These are phyloP conservation scores for Capniomyces stellatus DNA, from an alignment of 371 early-diverging fungal genomes.

Conservation along the genomic window DNA sequence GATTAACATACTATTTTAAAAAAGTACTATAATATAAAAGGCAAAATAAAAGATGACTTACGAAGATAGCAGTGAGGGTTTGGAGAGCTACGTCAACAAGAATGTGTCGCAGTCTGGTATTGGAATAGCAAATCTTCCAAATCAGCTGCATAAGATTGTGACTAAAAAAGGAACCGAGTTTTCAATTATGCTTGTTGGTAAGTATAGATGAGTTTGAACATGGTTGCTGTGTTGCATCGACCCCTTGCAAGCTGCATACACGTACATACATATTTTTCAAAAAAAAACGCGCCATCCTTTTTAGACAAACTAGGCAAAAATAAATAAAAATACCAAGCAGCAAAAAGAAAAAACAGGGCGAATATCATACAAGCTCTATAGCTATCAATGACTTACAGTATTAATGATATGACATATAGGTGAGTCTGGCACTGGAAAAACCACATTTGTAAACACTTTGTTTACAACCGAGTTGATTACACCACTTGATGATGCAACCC, in stretches of 20 bases:
- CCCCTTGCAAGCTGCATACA: no score
- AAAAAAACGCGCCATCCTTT: neutral
- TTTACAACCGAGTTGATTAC: constrained; percentile 86
- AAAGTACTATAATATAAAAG: no score
- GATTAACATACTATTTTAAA: no score
- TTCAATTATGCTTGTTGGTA: constrained; percentile 94
- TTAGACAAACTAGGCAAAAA: neutral
- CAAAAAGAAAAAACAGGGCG: no score
- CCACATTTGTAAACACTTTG: constrained; percentile 96
- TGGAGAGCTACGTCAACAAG: neutral
- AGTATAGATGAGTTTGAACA: constrained; percentile 9
- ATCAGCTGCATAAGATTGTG: constrained; percentile 92
- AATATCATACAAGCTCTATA: no score
- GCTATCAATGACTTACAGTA: neutral
- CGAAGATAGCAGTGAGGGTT: neutral
- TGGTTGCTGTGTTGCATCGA: no score
- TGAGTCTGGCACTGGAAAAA: constrained; percentile 97
- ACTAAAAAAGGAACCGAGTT: constrained; percentile 86
- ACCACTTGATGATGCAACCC: constrained; percentile 61
- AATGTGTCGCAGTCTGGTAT: constrained; percentile 30
- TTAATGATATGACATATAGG: constrained; percentile 39
- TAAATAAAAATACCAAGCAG: neutral
- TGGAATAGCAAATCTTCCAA: constrained; percentile 96
- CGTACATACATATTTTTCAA: no score
- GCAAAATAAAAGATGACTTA: neutral